A percentile compares a stretch with the other conserved stretches of the same genome.
Conservation (phyloP, 2,329 filamentous ascomycete species). For the Periglandula ipomoeae region DNA sequence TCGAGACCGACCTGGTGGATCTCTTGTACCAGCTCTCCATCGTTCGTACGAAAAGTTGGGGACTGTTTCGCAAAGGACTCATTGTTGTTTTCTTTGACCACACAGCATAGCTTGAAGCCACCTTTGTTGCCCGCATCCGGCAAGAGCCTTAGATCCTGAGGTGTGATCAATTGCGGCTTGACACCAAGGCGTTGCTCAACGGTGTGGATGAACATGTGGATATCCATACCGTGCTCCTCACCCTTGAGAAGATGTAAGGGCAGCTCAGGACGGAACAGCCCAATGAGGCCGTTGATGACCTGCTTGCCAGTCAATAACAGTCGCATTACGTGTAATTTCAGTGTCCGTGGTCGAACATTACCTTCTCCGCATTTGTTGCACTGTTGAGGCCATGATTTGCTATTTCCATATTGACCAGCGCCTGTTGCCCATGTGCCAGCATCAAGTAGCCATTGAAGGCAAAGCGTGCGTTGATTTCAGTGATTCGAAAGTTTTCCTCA, state of each 20-base stretch:
- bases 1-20: conserved; percentile 30
- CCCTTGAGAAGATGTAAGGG: conserved; percentile 30
- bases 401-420: conserved; percentile 13
- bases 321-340: not conserved
- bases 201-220: conserved; percentile 27
- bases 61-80: not conserved
- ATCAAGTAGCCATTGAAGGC: conserved; percentile 29
- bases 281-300: conserved; percentile 22
- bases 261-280: conserved; percentile 19
- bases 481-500: conserved; percentile 21
- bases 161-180: conserved; percentile 24
- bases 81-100: conserved; percentile 9
- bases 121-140: conserved; percentile 14
- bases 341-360: not conserved
- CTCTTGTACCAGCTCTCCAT: conserved; percentile 21
- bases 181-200: conserved; percentile 19
- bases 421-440: conserved; percentile 20
- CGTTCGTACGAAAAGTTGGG: conserved; percentile 9
- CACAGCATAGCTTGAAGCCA: conserved; percentile 21
- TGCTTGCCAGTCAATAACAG: conserved; percentile 8
- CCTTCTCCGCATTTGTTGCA: conserved; percentile 15
- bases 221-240: conserved; percentile 27
- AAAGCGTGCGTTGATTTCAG: conserved; percentile 33
- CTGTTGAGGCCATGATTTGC: conserved; percentile 11
- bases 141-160: conserved; percentile 23